A percentile compares a stretch with the other conserved stretches of the same genome.
phyloP scores from a whole-genome alignment of 148 eudicot species.

The Cornus suecica region DNA sequence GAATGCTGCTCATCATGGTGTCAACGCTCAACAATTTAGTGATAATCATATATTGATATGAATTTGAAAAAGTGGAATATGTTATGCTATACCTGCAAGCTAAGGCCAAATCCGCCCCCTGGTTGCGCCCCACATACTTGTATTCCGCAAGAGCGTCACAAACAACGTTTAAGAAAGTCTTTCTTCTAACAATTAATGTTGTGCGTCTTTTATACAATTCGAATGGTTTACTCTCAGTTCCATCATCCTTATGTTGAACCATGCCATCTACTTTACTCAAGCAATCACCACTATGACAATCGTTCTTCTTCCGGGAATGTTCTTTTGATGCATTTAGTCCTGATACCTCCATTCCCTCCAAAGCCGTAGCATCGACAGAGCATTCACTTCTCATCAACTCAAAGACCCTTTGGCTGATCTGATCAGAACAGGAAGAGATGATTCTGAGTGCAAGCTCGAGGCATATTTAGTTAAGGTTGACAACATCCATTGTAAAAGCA shows the following conservation, averaged over 20 bases:
- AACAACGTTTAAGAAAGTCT: constrained; percentile 68
- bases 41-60: background rate
- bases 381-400: constrained; percentile 65
- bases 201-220: constrained; percentile 86
- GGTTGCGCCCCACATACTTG: constrained; percentile 86
- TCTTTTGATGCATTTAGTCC: constrained; percentile 23
- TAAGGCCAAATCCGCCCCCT: constrained; percentile 85
- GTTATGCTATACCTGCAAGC: constrained; percentile 76
- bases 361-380: constrained; percentile 34
- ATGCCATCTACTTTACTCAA: constrained; percentile 30
- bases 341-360: constrained; percentile 25
- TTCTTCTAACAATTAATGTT: constrained; percentile 67
- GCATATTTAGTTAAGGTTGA: background rate
- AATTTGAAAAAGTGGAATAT: background rate
- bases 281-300: constrained; percentile 16
- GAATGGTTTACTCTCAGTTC: constrained; percentile 48
- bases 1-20: background rate
- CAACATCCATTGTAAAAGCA: background rate
- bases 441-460: background rate
- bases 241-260: constrained; percentile 35
- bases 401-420: constrained; percentile 93
- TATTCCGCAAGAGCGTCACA: constrained; percentile 87
- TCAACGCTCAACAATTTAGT: constrained; percentile 1
- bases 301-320: constrained; percentile 24
- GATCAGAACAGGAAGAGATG: constrained; percentile 16